phyloP scores from a whole-genome alignment of 148 eudicot species.

The Rhododendron ovatum region DNA sequence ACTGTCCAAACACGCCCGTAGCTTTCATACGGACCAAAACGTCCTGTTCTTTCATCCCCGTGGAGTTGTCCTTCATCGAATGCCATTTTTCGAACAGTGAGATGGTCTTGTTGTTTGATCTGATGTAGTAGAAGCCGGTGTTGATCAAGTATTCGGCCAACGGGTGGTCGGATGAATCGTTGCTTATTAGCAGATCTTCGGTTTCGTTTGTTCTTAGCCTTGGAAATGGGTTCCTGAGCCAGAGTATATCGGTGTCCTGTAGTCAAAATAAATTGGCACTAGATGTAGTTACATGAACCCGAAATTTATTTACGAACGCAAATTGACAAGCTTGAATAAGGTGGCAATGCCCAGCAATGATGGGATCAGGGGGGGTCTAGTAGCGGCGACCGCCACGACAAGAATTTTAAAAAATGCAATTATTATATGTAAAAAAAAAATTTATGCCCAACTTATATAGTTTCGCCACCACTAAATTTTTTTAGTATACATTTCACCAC shows the following conservation, averaged over 20 bases:
- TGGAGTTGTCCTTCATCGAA: slow-evolving; percentile 26
- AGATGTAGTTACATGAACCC: neutral
- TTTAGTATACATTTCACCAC: too few species aligned
- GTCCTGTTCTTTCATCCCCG: slow-evolving; percentile 44
- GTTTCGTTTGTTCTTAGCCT: slow-evolving; percentile 18
- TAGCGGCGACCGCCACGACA: too few species aligned
- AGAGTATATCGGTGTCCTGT: slow-evolving; percentile 48
- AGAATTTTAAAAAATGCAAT: too few species aligned
- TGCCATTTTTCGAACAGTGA: slow-evolving; percentile 43
- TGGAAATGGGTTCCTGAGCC: slow-evolving; percentile 49
- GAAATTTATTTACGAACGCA: neutral
- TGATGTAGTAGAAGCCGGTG: slow-evolving; percentile 47
- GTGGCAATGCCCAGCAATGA: neutral
- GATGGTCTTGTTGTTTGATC: slow-evolving; percentile 38
- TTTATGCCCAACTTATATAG: too few species aligned
- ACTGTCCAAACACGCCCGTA: slow-evolving; percentile 17
- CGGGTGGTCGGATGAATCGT: slow-evolving; percentile 25
- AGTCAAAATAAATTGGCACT: neutral
- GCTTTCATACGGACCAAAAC: slow-evolving; percentile 24
- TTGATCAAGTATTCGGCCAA: slow-evolving; percentile 24
- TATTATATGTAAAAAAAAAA: too few species aligned
- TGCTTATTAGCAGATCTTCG: slow-evolving; percentile 38
- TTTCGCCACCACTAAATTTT: too few species aligned
- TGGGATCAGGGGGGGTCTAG: too few species aligned
- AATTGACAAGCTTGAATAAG: neutral